phyloP scores from a whole-genome alignment of 805 yeast genomes.

The Schwanniomyces sp. region DNA sequence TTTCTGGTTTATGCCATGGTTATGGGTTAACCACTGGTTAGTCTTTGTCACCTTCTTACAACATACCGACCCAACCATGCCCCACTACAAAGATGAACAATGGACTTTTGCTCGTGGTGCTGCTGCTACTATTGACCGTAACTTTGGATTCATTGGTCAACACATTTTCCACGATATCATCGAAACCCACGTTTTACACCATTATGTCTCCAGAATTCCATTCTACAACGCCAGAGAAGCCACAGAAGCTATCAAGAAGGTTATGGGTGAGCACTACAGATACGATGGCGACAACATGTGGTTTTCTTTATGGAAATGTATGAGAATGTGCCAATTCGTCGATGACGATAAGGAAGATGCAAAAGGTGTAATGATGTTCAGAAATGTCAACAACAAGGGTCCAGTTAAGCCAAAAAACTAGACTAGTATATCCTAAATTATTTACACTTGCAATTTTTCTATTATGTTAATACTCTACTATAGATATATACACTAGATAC shows the following conservation, averaged over 20 bases:
- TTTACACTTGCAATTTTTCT: not conserved
- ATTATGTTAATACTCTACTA: no score
- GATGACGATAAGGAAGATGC: constrained; percentile 54
- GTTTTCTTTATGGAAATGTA: constrained; percentile 54
- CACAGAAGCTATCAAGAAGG: constrained; percentile 49
- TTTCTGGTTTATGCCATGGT: constrained; percentile 60
- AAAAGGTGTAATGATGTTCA: constrained; percentile 62
- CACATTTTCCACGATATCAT: constrained; percentile 58
- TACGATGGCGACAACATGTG: constrained; percentile 57
- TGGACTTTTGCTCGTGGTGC: constrained; percentile 71
- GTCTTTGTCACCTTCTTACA: constrained; percentile 63
- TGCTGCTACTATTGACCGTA: constrained; percentile 63
- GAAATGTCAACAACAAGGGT: constrained; percentile 63
- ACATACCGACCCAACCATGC: constrained; percentile 60
- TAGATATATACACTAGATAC: not conserved
- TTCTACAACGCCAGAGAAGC: constrained; percentile 58
- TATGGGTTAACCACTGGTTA: constrained; percentile 64
- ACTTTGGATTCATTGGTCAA: constrained; percentile 59
- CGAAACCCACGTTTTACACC: constrained; percentile 59
- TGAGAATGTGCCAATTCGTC: constrained; percentile 69
- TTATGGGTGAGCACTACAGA: constrained; percentile 53
- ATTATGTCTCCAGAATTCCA: constrained; percentile 55
- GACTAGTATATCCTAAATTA: not conserved
- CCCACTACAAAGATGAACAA: constrained; percentile 54
- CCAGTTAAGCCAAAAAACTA: constrained; percentile 21